phyloP scores from a whole-genome alignment of 202 grass and related monocot species.

The Alloteropsis angusta region DNA sequence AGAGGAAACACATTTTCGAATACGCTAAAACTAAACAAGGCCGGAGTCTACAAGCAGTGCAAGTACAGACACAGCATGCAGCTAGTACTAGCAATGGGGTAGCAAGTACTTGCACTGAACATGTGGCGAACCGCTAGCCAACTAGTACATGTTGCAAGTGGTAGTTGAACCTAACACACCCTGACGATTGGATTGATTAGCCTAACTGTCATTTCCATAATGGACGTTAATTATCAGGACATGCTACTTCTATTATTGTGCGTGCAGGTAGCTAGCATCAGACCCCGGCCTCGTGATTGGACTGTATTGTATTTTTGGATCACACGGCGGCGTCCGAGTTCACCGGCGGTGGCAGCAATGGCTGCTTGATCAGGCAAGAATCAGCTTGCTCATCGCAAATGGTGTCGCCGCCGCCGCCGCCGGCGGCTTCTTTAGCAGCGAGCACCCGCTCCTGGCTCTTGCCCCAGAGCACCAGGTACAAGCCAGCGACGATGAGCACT shows the following conservation, averaged over 20 bases:
- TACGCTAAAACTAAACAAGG: too few species aligned
- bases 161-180: too few species aligned
- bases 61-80: not conserved
- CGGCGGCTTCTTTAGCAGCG: slow-evolving; percentile 2
- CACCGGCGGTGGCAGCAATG: slow-evolving; percentile 8
- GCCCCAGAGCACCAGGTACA: slow-evolving; percentile 46
- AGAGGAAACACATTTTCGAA: too few species aligned
- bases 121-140: not conserved
- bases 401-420: not conserved
- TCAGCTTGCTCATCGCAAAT: not conserved
- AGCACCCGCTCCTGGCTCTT: slow-evolving; percentile 39
- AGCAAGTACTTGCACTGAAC: not conserved
- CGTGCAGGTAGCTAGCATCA: not conserved
- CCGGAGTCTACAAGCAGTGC: not conserved
- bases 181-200: too few species aligned
- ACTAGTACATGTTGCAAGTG: too few species aligned
- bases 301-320: not conserved
- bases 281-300: too few species aligned
- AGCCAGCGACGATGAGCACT: slow-evolving; percentile 26
- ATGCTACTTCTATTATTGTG: too few species aligned
- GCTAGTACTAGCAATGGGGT: not conserved
- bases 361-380: slow-evolving; percentile 32
- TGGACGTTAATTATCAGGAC: too few species aligned
- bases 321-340: slow-evolving; percentile 24
- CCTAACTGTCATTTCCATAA: too few species aligned